These are phyloP conservation scores for Stemphylium lycopersici DNA, from an alignment of 2,329 filamentous ascomycete genomes.

Conservation along the genomic window DNA sequence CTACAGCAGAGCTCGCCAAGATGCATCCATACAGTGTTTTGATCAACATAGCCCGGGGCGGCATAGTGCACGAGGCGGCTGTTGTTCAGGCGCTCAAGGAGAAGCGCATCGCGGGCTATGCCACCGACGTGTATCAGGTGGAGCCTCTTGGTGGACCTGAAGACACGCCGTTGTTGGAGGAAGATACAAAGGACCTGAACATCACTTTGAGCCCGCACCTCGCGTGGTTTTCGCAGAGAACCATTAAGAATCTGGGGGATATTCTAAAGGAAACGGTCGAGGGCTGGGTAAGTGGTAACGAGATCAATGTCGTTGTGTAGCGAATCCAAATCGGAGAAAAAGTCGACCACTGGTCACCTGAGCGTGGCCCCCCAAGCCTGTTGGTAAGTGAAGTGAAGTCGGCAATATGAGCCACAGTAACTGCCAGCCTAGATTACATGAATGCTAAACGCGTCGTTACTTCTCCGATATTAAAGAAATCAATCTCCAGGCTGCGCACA, in stretches of 20 bases:
- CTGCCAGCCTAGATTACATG: too few species aligned
- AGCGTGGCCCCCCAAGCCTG: too few species aligned
- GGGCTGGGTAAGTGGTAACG: slow-evolving; percentile 50
- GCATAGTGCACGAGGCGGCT: slow-evolving; percentile 59
- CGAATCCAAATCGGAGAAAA: neutral
- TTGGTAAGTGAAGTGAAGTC: too few species aligned
- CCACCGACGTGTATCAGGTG: slow-evolving; percentile 57
- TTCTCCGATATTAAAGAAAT: too few species aligned
- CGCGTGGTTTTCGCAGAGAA: slow-evolving; percentile 60
- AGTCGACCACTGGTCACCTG: too few species aligned
- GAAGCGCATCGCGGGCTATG: slow-evolving; percentile 56
- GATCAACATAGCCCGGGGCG: slow-evolving; percentile 59
- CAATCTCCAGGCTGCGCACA: too few species aligned
- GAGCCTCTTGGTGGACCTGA: slow-evolving; percentile 54
- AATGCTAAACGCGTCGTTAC: too few species aligned
- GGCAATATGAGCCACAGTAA: too few species aligned
- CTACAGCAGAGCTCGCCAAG: slow-evolving; percentile 49
- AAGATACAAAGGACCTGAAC: slow-evolving; percentile 56
- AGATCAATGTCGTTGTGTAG: slow-evolving; percentile 47
- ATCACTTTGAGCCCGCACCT: slow-evolving; percentile 60
- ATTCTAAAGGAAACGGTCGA: slow-evolving; percentile 57
- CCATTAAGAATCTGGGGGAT: slow-evolving; percentile 54
- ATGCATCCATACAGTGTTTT: slow-evolving; percentile 56
- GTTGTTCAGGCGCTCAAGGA: slow-evolving; percentile 54
- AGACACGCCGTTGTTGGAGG: slow-evolving; percentile 52